phyloP scores from a whole-genome alignment of 1,139 yeast genomes.

The Zygosaccharomyces sapae region DNA sequence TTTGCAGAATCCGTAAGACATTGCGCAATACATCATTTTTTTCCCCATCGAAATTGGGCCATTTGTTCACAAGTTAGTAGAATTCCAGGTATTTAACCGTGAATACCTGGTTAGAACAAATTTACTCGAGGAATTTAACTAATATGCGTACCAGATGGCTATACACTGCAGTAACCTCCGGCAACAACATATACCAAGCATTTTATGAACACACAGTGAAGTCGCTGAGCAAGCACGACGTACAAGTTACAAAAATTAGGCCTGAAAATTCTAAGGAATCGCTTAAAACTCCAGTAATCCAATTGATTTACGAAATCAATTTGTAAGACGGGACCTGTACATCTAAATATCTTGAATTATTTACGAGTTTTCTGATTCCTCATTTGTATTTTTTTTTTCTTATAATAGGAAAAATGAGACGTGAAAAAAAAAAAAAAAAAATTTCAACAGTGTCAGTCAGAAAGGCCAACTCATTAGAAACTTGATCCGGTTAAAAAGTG shows the following conservation, averaged over 20 bases:
- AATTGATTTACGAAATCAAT: too few relatives aligned
- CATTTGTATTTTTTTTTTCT: background rate
- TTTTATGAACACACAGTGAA: too few relatives aligned
- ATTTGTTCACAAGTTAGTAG: background rate
- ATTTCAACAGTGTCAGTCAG: conserved; percentile 4
- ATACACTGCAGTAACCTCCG: background rate
- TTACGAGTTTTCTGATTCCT: background rate
- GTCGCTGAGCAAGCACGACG: background rate
- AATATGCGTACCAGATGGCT: background rate
- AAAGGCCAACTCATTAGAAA: conserved; percentile 6
- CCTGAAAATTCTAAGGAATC: too few relatives aligned
- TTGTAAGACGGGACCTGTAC: too few relatives aligned
- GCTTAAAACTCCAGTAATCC: too few relatives aligned
- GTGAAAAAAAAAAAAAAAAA: background rate
- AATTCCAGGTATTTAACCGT: too few relatives aligned
- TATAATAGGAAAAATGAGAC: background rate
- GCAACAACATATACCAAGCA: background rate
- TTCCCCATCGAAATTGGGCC: background rate
- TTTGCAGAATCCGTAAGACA: background rate
- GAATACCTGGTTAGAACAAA: too few relatives aligned
- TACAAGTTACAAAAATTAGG: too few relatives aligned
- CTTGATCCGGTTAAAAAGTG: conserved; percentile 1
- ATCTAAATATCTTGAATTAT: too few relatives aligned
- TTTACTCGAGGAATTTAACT: too few relatives aligned
- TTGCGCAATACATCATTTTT: background rate